These are phyloP conservation scores for Tolypocladium album DNA, from an alignment of 2,329 filamentous ascomycete genomes.

Conservation along the genomic window DNA sequence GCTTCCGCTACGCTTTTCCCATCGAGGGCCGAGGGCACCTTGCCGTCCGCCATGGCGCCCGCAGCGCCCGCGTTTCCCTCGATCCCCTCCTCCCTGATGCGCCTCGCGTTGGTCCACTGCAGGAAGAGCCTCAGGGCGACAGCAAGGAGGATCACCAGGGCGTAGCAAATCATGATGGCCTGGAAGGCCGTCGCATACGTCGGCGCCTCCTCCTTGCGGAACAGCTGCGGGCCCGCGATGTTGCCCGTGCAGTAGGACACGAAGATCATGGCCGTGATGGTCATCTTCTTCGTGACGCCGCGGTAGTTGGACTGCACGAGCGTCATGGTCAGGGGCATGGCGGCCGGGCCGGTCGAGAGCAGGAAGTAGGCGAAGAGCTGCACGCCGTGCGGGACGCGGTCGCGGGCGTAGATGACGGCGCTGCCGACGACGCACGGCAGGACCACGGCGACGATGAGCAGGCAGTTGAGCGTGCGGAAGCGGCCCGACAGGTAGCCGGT, in stretches of 20 bases:
- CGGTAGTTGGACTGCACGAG: constrained; percentile 45
- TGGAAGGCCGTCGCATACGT: constrained; percentile 42
- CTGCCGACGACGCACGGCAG: constrained; percentile 40
- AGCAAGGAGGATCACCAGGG: constrained; percentile 33
- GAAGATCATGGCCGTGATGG: constrained; percentile 44
- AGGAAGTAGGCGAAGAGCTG: constrained; percentile 49
- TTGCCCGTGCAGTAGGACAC: constrained; percentile 46
- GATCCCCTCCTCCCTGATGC: constrained; percentile 31
- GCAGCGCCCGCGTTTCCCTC: constrained; percentile 30
- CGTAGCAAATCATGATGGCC: constrained; percentile 46
- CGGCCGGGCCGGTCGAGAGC: constrained; percentile 39
- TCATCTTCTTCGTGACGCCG: constrained; percentile 50
- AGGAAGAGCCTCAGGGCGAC: constrained; percentile 36
- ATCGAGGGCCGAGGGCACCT: constrained; percentile 17
- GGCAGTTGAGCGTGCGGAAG: constrained; percentile 38
- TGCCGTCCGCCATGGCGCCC: constrained; percentile 26
- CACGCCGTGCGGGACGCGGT: constrained; percentile 25
- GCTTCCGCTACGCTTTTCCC: constrained; percentile 15
- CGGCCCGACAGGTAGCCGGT: constrained; percentile 40
- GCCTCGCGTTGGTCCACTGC: constrained; percentile 29
- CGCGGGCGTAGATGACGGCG: constrained; percentile 39
- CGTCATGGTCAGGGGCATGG: constrained; percentile 43
- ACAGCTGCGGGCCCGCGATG: constrained; percentile 45
- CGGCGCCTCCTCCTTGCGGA: constrained; percentile 36
- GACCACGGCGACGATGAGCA: constrained; percentile 39